Percentiles rank a stretch among this genome's conserved stretches.
These are phyloP conservation scores for Penicillium sp. DNA, from an alignment of 2,329 filamentous ascomycete species.

Conservation along the genomic window DNA sequence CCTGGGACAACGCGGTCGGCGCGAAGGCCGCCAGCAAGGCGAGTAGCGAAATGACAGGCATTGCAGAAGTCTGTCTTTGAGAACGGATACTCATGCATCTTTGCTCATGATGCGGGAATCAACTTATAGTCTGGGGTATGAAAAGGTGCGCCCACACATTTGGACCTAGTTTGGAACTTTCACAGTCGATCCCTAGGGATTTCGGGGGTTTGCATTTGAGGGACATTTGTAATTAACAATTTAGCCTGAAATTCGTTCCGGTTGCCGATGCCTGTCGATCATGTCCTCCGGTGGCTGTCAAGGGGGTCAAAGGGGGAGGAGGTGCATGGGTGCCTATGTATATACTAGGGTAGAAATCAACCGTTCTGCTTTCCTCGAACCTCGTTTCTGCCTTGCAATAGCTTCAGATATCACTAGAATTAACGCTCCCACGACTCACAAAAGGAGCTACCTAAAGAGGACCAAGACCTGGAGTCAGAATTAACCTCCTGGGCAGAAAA, in stretches of 20 bases:
- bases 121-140: constrained; percentile 1
- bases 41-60: constrained; percentile 18
- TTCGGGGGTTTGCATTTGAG: constrained; percentile 8
- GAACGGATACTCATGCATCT: not conserved
- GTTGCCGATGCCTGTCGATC: not conserved
- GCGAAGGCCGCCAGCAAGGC: constrained; percentile 23
- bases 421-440: not conserved
- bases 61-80: constrained; percentile 1
- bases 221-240: not conserved
- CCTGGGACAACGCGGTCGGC: constrained; percentile 24
- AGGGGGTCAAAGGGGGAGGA: not conserved
- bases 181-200: constrained; percentile 21
- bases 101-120: not conserved
- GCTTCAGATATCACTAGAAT: not conserved
- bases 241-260: not conserved
- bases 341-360: not conserved
- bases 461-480: not conserved
- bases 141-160: not conserved
- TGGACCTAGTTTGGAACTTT: not conserved
- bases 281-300: not conserved
- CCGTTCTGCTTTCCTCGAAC: not conserved
- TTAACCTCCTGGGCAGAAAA: not conserved
- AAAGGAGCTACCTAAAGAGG: not conserved
- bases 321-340: not conserved
- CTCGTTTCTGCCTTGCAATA: not conserved